These are phyloP conservation scores for Alternaria burnsii DNA, from an alignment of 2,329 filamentous ascomycete genomes.

Conservation along the genomic window DNA sequence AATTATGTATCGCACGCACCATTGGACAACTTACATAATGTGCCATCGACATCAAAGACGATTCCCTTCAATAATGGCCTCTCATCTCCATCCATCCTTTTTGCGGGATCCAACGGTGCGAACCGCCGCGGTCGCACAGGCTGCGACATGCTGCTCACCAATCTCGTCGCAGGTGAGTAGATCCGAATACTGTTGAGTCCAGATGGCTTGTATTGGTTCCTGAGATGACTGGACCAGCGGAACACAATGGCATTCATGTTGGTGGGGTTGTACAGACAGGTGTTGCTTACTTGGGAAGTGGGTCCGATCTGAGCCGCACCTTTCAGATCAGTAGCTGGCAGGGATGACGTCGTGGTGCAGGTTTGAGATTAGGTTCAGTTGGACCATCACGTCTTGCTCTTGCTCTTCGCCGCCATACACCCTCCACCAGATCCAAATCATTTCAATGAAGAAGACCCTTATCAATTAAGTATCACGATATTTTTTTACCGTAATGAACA, in stretches of 20 bases:
- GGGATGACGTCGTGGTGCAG: slow-evolving; percentile 8
- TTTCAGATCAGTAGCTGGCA: background rate
- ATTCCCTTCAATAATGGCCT: slow-evolving; percentile 63
- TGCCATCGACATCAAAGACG: slow-evolving; percentile 95
- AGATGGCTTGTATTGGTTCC: background rate
- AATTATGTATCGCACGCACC: background rate
- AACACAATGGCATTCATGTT: slow-evolving; percentile 13
- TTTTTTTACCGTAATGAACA: too few species aligned
- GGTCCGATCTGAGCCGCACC: slow-evolving; percentile 13
- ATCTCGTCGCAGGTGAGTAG: slow-evolving; percentile 5
- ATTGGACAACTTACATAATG: slow-evolving; percentile 72
- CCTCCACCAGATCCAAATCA: too few species aligned
- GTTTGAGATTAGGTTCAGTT: background rate
- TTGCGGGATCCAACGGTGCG: slow-evolving; percentile 57
- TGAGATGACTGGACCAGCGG: slow-evolving; percentile 9
- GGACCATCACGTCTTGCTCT: background rate
- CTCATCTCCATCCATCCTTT: slow-evolving; percentile 38
- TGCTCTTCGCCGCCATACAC: background rate
- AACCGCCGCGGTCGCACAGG: slow-evolving; percentile 55
- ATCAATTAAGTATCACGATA: too few species aligned
- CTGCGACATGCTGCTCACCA: slow-evolving; percentile 22
- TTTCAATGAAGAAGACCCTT: too few species aligned
- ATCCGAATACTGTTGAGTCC: background rate
- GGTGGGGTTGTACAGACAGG: slow-evolving; percentile 7
- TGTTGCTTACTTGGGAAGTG: slow-evolving; percentile 13